Conservation (phyloP, 805 yeast genomes). For the Candida awuae region DNA sequence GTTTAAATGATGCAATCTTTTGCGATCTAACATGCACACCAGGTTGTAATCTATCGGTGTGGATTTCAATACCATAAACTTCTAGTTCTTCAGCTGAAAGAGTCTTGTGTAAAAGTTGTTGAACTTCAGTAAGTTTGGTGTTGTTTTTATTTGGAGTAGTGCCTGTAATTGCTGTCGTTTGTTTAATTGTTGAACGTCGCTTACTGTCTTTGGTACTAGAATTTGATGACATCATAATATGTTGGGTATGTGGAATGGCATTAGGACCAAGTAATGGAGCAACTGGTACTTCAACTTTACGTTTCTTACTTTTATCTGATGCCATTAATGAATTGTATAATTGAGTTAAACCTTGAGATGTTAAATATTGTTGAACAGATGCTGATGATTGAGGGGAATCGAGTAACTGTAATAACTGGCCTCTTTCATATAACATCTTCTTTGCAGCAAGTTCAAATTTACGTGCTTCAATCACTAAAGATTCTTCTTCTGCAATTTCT, state of each 20-base stretch:
- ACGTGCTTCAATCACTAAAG: constrained; percentile 84
- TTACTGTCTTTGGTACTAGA: no score
- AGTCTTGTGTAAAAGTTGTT: constrained; percentile 39
- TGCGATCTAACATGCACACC: constrained; percentile 81
- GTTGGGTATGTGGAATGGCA: constrained; percentile 41
- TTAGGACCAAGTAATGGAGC: constrained; percentile 53
- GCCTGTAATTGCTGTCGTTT: neutral
- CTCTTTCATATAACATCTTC: constrained; percentile 76
- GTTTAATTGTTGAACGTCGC: neutral
- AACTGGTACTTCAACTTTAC: constrained; percentile 44
- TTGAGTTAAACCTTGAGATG: constrained; percentile 86
- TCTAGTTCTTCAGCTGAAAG: constrained; percentile 73
- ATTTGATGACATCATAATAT: constrained; percentile 15
- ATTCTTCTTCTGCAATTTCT: constrained; percentile 96
- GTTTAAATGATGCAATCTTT: constrained; percentile 70
- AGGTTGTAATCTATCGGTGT: constrained; percentile 62
- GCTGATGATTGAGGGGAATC: constrained; percentile 84
- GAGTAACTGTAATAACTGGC: constrained; percentile 63
- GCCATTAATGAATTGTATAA: constrained; percentile 72
- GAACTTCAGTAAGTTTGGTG: constrained; percentile 19
- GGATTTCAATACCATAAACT: constrained; percentile 74
- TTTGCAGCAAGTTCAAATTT: constrained; percentile 89
- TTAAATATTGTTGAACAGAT: constrained; percentile 63
- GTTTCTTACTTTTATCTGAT: constrained; percentile 52
- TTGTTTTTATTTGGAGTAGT: neutral